Evolutionary conservation across 768 basidiomycete species (phyloP).

Genomic region (Lentinula sp.): DNA sequence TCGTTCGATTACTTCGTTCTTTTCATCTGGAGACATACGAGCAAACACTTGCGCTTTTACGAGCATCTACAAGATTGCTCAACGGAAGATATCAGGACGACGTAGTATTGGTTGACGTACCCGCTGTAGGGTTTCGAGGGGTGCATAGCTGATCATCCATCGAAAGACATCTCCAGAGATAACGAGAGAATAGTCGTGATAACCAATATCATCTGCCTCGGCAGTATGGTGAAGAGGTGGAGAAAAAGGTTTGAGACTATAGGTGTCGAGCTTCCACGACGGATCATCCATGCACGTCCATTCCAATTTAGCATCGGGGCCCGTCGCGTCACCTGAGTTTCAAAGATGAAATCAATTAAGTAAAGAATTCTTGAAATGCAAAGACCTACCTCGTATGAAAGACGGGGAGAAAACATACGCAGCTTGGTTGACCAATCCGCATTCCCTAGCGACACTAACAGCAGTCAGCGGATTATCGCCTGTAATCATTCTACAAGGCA

Average conservation of each 20-base stretch:
- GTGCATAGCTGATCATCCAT: slow-evolving; percentile 96
- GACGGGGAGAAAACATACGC: slow-evolving; percentile 83
- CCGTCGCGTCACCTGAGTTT: slow-evolving; percentile 44
- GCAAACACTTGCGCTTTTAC: slow-evolving; percentile 96
- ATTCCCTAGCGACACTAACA: slow-evolving; percentile 94
- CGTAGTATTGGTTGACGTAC: slow-evolving; percentile 38
- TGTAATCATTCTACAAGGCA: slow-evolving; percentile 96
- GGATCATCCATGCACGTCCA: slow-evolving; percentile 94
- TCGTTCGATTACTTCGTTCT: slow-evolving; percentile 95
- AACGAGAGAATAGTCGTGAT: slow-evolving; percentile 86
- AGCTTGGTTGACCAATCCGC: slow-evolving; percentile 79
- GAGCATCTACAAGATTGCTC: slow-evolving; percentile 65
- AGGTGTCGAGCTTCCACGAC: slow-evolving; percentile 78
- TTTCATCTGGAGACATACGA: slow-evolving; percentile 99
- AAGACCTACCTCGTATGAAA: slow-evolving; percentile 62
- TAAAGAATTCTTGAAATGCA: background rate
- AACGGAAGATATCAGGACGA: background rate
- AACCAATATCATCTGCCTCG: slow-evolving; percentile 65
- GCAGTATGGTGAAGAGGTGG: slow-evolving; percentile 68
- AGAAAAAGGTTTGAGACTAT: slow-evolving; percentile 75
- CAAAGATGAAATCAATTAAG: background rate
- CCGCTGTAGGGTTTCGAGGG: slow-evolving; percentile 89
- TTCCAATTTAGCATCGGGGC: slow-evolving; percentile 58
- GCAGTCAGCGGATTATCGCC: slow-evolving; percentile 97
- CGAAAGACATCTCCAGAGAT: slow-evolving; percentile 94